Evolutionary conservation across 768 basidiomycete genomes (phyloP), one percentile per base, ranked within the genome.

Genomic region (Chiua virens): DNA sequence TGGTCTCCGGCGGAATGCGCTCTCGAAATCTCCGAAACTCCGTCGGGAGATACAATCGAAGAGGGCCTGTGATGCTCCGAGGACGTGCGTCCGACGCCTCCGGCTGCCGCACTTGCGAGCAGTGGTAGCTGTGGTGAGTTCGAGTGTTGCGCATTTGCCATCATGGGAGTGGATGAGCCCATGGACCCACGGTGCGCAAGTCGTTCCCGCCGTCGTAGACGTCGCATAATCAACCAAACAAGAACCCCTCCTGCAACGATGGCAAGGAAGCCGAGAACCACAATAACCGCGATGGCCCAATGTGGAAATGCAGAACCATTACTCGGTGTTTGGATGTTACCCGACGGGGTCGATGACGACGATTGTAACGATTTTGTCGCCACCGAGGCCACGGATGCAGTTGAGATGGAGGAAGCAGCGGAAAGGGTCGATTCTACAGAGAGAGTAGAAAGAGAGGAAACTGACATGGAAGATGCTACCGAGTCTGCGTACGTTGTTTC

Each of bases 261-360:
- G 49, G 92, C 90, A 53, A 93, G 75, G 71, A 92, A 86, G 22
- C 90, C 92, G 22, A 95, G 81, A 37, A 94, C 80, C 42, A 86
- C 87, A 46, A 94, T 89, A 56, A 94, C 86, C 46, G 94, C 91
- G 61, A 95, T 95, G 10, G 89, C 93, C 92, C 91, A 94, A 63
- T 82, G 82, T 9, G 91, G 92, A 65, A 93, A 93, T 32, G 74
- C 59, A 15, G 76, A 63, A 49, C 55, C 63, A 45, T 61, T 57
- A 25, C 50, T 49, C 17, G 62, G 53, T 44, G 64, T 57, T 64
- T 87, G 88, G 20, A 89, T 75, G 54, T 51, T 72, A 44, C 73
- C 80, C 22, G 62, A 63, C 22, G 43, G 50, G 27, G 49, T 47
- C 30, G 50, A 11, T 47, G 53, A 5, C 39, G 44, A 71, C 1